Evolutionary conservation across 2,329 filamentous ascomycete species (phyloP).

Genomic region (Pyrenochaeta sp.): DNA sequence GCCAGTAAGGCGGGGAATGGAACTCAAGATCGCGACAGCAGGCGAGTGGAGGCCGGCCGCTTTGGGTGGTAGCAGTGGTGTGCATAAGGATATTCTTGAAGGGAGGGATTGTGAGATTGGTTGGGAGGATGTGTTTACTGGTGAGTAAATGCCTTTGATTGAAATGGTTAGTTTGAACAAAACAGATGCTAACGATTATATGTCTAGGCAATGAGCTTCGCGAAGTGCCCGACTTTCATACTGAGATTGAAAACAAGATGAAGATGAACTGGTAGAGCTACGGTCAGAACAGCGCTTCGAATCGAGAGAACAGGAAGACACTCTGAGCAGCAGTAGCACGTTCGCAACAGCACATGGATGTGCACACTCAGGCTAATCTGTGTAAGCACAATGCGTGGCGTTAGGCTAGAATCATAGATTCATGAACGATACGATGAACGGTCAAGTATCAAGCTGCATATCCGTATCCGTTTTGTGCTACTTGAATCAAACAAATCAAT

Average conservation of each 20-base stretch:
- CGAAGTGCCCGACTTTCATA: slow-evolving; percentile 77
- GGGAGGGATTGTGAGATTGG: slow-evolving; percentile 79
- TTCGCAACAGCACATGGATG: not conserved
- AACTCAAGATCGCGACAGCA: slow-evolving; percentile 84
- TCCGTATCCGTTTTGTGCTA: not conserved
- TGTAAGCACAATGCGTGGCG: not conserved
- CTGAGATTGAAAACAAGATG: slow-evolving; percentile 93
- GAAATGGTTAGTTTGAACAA: not conserved
- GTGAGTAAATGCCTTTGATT: slow-evolving; percentile 54
- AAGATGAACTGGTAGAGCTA: slow-evolving; percentile 70
- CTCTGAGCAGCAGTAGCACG: not conserved
- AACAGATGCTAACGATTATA: not conserved
- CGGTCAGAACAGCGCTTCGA: not conserved
- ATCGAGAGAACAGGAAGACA: not conserved
- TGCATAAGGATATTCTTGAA: slow-evolving; percentile 89
- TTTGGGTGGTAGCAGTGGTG: slow-evolving; percentile 70
- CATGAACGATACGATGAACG: not conserved
- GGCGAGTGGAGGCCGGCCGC: slow-evolving; percentile 81
- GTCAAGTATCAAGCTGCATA: not conserved
- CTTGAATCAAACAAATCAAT: not conserved
- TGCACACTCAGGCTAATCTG: not conserved
- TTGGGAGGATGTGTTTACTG: slow-evolving; percentile 94
- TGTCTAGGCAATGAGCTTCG: slow-evolving; percentile 71
- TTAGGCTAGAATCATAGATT: not conserved
- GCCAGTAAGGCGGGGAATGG: slow-evolving; percentile 92